A percentile compares a stretch with the other conserved stretches of the same genome.
Conservation (phyloP, 768 basidiomycete species). For the Agaricus blazei region DNA sequence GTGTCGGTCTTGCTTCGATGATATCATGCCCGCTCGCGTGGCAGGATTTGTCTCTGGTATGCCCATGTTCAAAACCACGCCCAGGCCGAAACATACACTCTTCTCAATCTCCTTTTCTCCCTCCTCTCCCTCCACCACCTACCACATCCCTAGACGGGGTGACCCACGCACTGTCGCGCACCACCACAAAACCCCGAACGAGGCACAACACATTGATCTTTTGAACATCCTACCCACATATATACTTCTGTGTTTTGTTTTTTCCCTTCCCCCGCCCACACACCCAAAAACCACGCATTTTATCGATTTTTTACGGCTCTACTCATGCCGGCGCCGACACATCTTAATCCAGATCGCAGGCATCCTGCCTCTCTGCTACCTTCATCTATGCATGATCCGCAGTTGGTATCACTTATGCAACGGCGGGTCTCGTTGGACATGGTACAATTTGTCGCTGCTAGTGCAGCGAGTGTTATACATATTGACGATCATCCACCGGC, state of each 20-base stretch:
- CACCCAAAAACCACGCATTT: not conserved
- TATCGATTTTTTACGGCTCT: not conserved
- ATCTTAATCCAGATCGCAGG: conserved; percentile 22
- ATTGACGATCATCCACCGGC: conserved; percentile 45
- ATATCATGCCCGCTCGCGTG: conserved; percentile 10
- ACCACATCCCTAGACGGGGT: conserved; percentile 40
- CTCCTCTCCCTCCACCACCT: conserved; percentile 20
- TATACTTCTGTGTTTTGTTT: conserved; percentile 17
- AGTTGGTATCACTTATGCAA: conserved; percentile 73
- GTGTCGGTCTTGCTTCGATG: not conserved
- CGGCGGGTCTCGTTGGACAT: conserved; percentile 79
- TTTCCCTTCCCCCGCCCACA: not conserved
- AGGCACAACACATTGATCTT: not conserved
- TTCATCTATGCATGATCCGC: conserved; percentile 69
- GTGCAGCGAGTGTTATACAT: conserved; percentile 70
- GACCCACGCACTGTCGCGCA: conserved; percentile 17
- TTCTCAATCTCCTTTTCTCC: conserved; percentile 11
- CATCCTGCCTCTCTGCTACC: conserved; percentile 85
- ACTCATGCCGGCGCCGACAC: conserved; percentile 2
- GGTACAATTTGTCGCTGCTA: conserved; percentile 79
- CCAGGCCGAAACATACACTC: conserved; percentile 9
- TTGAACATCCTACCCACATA: conserved; percentile 26
- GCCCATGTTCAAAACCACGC: conserved; percentile 10
- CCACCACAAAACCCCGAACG: conserved; percentile 7
- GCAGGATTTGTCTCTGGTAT: conserved; percentile 10